These are phyloP conservation scores for Apiotrichum brassicae DNA, from an alignment of 1,284 basidiomycete genomes.

Conservation along the genomic window DNA sequence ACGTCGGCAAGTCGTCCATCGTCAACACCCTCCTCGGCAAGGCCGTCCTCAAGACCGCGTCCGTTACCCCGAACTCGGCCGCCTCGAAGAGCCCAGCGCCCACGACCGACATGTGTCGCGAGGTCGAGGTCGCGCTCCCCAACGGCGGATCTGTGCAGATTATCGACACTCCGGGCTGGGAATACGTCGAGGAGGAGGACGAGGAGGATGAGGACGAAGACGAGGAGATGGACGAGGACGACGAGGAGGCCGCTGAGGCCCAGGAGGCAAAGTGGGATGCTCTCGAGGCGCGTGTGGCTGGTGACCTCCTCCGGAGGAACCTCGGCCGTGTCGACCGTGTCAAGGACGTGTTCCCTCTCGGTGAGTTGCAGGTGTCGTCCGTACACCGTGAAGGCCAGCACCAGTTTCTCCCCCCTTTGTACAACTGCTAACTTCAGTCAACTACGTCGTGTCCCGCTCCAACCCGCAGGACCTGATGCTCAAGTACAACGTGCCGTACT, in stretches of 20 bases:
- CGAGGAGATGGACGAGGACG: constrained; percentile 21
- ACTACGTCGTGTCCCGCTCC: constrained; percentile 65
- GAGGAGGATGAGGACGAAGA: constrained; percentile 44
- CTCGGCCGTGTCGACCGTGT: constrained; percentile 81
- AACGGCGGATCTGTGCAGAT: constrained; percentile 53
- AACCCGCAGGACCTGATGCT: constrained; percentile 80
- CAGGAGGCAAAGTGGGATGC: constrained; percentile 50
- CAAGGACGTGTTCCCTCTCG: constrained; percentile 71
- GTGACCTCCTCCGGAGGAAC: constrained; percentile 69
- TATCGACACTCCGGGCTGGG: constrained; percentile 79
- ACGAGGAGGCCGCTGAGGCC: constrained; percentile 45
- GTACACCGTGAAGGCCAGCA: no score
- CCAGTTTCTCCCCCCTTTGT: no score
- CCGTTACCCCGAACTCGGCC: constrained; percentile 57
- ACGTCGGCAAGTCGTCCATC: constrained; percentile 75
- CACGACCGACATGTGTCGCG: constrained; percentile 63
- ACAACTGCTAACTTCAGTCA: constrained; percentile 51
- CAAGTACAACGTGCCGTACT: constrained; percentile 78
- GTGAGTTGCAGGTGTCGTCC: no score
- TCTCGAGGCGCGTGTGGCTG: constrained; percentile 52
- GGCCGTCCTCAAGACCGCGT: constrained; percentile 38
- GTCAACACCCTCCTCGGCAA: constrained; percentile 65
- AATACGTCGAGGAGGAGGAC: constrained; percentile 51
- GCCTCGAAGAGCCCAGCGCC: constrained; percentile 55
- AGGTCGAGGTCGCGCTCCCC: constrained; percentile 52